A percentile compares a stretch with the other conserved stretches of the same genome.
These are phyloP conservation scores for Tilletia indica DNA, from an alignment of 1,284 basidiomycete genomes.

Conservation along the genomic window DNA sequence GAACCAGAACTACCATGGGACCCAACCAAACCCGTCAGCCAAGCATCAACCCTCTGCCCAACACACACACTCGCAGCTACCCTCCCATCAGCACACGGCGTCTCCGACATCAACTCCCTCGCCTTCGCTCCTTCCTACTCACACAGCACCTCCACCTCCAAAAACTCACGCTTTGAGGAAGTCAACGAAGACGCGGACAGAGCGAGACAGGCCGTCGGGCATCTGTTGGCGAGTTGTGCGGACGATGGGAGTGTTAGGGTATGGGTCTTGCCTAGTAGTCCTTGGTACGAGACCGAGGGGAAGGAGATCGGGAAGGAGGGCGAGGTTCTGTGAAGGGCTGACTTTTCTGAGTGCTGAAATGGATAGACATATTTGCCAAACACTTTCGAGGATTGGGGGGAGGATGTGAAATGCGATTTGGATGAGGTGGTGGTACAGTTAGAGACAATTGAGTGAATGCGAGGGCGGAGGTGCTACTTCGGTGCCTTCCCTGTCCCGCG, in stretches of 20 bases:
- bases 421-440: too few relatives aligned
- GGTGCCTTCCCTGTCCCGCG: not conserved
- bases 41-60: slow-evolving; percentile 23
- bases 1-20: slow-evolving; percentile 36
- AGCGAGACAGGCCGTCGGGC: slow-evolving; percentile 30
- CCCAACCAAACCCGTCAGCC: slow-evolving; percentile 46
- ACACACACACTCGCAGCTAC: slow-evolving; percentile 35
- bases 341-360: not conserved
- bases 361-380: too few relatives aligned
- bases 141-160: slow-evolving; percentile 28
- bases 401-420: too few relatives aligned
- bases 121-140: slow-evolving; percentile 57
- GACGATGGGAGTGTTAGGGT: slow-evolving; percentile 74
- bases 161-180: slow-evolving; percentile 27
- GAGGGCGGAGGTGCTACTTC: not conserved
- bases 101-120: slow-evolving; percentile 74
- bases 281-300: slow-evolving; percentile 12
- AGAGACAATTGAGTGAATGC: too few relatives aligned
- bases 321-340: not conserved
- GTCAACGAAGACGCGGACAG: slow-evolving; percentile 24
- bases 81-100: slow-evolving; percentile 66
- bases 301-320: not conserved
- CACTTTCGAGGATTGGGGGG: too few relatives aligned
- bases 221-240: slow-evolving; percentile 72
- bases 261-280: slow-evolving; percentile 60